Conservation (phyloP, 2,329 filamentous ascomycete genomes). For the Aspergillus fructus region DNA sequence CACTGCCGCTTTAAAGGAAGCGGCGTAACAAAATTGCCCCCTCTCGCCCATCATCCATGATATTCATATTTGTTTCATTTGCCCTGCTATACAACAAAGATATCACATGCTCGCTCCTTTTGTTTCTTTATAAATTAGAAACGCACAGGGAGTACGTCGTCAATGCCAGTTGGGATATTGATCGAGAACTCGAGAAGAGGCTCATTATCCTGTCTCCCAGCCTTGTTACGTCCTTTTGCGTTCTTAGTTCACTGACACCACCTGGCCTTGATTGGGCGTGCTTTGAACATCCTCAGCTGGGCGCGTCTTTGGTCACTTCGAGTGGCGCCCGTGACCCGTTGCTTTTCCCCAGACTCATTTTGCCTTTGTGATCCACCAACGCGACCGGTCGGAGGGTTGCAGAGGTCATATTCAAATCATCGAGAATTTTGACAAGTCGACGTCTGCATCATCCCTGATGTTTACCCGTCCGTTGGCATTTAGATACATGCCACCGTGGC, state of each 20-base stretch:
- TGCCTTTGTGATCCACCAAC: constrained; percentile 21
- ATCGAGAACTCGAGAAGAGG: background rate
- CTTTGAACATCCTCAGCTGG: background rate
- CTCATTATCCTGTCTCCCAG: constrained; percentile 5
- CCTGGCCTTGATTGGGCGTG: constrained; percentile 12
- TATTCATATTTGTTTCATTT: no score
- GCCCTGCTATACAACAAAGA: background rate
- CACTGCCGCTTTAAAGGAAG: constrained; percentile 35
- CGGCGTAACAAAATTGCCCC: constrained; percentile 36
- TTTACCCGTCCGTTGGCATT: constrained; percentile 5
- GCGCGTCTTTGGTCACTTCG: background rate
- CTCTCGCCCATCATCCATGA: background rate
- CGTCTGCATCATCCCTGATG: background rate
- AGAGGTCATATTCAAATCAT: constrained; percentile 7
- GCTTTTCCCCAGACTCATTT: constrained; percentile 17
- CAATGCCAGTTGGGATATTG: no score
- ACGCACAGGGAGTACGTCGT: background rate
- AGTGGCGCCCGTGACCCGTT: background rate
- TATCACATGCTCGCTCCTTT: background rate
- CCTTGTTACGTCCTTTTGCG: background rate
- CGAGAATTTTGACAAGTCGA: background rate
- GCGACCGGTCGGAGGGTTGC: background rate
- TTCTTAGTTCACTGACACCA: background rate
- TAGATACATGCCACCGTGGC: constrained; percentile 16
- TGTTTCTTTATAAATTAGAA: background rate